These are phyloP conservation scores for Aspergillus amoenus DNA, from an alignment of 2,329 filamentous ascomycete genomes.

Conservation along the genomic window DNA sequence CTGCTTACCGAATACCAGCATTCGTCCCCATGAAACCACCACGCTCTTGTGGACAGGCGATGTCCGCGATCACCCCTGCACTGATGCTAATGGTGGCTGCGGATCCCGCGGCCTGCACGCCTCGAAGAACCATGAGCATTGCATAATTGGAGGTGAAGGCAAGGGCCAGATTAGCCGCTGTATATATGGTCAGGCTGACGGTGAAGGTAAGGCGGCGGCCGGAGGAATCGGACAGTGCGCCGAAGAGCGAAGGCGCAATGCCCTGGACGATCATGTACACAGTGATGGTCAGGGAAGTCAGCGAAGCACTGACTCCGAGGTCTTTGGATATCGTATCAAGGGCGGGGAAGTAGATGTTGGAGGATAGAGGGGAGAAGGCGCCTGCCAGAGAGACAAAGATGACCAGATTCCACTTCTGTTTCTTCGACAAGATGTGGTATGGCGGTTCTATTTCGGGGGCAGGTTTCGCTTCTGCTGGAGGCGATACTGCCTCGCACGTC, in stretches of 20 bases:
- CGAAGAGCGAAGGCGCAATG: constrained; percentile 51
- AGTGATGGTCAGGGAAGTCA: constrained; percentile 38
- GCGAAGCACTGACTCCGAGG: constrained; percentile 27
- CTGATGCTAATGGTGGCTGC: constrained; percentile 20
- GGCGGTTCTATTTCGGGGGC: background rate
- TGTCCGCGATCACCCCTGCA: constrained; percentile 45
- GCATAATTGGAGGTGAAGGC: constrained; percentile 22
- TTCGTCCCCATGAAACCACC: constrained; percentile 41
- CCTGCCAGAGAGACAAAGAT: constrained; percentile 23
- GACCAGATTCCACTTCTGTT: constrained; percentile 39
- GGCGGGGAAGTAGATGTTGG: constrained; percentile 49
- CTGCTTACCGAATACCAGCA: constrained; percentile 26
- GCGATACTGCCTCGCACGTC: background rate
- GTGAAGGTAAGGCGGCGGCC: constrained; percentile 50
- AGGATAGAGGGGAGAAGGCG: constrained; percentile 42
- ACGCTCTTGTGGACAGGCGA: constrained; percentile 37
- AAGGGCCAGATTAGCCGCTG: constrained; percentile 48
- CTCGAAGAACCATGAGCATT: constrained; percentile 12
- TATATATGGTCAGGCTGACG: constrained; percentile 49
- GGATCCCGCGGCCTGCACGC: constrained; percentile 8
- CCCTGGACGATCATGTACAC: constrained; percentile 54
- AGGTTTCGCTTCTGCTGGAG: background rate
- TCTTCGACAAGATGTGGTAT: constrained; percentile 36
- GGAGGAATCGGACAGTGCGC: constrained; percentile 48
- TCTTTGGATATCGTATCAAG: constrained; percentile 29